These are phyloP conservation scores for Excoecaria agallocha DNA, from an alignment of 345 rosid species.

Conservation along the genomic window DNA sequence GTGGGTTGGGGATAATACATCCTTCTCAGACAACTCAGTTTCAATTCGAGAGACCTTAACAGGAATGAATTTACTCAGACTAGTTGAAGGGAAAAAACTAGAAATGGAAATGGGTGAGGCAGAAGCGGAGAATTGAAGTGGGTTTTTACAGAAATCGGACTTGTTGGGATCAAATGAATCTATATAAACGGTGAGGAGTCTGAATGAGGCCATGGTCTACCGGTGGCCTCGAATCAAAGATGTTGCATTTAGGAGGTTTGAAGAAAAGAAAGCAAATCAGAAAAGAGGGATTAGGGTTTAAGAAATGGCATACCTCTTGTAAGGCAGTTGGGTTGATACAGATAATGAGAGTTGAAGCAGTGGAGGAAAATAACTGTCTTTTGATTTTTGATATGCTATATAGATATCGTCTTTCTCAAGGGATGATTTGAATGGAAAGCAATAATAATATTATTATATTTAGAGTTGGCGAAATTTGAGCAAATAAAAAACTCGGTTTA, in stretches of 20 bases:
- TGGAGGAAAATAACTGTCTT: slow-evolving; percentile 10
- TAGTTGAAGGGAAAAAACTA: slow-evolving; percentile 23
- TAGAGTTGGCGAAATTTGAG: no score
- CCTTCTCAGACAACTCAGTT: slow-evolving; percentile 33
- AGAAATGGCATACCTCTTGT: slow-evolving; percentile 6
- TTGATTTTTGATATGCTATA: no score
- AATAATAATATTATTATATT: no score
- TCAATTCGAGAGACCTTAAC: slow-evolving; percentile 39
- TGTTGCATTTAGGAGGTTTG: neutral
- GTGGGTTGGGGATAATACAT: slow-evolving; percentile 13
- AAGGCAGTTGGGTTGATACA: neutral
- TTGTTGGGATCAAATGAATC: slow-evolving; percentile 55
- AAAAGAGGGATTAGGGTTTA: neutral
- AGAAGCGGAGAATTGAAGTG: slow-evolving; percentile 39
- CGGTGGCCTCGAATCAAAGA: neutral
- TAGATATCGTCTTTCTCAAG: no score
- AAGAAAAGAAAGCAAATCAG: neutral
- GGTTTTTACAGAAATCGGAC: slow-evolving; percentile 37
- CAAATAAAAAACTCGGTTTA: no score
- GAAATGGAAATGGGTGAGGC: slow-evolving; percentile 39
- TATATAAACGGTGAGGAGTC: slow-evolving; percentile 34
- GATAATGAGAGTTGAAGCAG: slow-evolving; percentile 8
- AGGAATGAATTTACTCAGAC: slow-evolving; percentile 38
- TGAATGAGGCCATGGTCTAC: slow-evolving; percentile 53
- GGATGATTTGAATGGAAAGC: no score